phyloP scores from a whole-genome alignment of 495 filamentous ascomycete genomes.

The Neurospora hispaniola region DNA sequence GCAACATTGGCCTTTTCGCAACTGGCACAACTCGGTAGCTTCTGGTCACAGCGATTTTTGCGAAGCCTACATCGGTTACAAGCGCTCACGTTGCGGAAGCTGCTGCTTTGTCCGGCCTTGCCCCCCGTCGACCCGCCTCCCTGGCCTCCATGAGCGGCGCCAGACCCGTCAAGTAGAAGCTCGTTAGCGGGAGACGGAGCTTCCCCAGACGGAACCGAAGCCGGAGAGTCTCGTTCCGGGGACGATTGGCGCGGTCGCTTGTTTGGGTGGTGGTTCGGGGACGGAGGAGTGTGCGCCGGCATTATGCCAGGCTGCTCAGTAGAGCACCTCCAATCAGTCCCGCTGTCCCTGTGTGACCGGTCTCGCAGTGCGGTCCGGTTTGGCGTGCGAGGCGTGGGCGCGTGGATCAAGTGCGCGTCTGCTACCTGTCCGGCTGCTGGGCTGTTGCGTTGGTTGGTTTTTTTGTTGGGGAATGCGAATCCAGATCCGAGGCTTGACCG shows the following conservation, averaged over 20 bases:
- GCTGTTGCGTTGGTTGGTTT: neutral
- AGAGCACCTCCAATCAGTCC: neutral
- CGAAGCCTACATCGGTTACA: constrained; percentile 87
- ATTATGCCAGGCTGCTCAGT: constrained; percentile 17
- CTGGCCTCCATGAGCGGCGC: constrained; percentile 1
- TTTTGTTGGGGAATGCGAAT: neutral
- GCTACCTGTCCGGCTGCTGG: neutral
- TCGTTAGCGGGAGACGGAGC: constrained; percentile 24
- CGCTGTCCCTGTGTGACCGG: neutral
- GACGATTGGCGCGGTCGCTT: constrained; percentile 43
- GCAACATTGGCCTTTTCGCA: constrained; percentile 84
- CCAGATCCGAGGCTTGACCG: neutral
- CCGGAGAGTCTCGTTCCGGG: constrained; percentile 37
- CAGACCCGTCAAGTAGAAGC: constrained; percentile 20
- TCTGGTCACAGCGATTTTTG: constrained; percentile 93
- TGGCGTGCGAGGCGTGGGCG: neutral
- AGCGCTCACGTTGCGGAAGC: constrained; percentile 87
- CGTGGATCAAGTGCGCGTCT: neutral
- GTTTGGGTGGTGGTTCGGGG: constrained; percentile 32
- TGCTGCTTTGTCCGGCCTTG: constrained; percentile 41
- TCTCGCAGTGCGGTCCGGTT: neutral
- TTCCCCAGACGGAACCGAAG: constrained; percentile 22
- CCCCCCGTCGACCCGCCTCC: constrained; percentile 6
- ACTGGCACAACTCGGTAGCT: constrained; percentile 75
- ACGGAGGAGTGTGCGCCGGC: constrained; percentile 31